Conservation (phyloP, 352 stramenopile species). For the Pythium coloratum region DNA sequence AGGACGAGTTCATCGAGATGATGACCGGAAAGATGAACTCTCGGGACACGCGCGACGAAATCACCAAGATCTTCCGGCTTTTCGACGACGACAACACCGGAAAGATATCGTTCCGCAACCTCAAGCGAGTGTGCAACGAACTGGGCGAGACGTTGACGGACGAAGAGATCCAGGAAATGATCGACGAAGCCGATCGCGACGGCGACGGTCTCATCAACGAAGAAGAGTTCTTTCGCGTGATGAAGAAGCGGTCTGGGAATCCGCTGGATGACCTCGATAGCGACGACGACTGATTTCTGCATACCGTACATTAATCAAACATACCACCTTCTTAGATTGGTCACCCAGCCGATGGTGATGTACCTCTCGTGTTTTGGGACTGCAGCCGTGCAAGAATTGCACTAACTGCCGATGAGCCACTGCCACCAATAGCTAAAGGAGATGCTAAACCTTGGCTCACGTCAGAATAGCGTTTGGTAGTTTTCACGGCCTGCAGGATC, state of each 20-base stretch:
- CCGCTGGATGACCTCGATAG: slow-evolving; percentile 90
- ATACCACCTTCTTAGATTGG: neutral
- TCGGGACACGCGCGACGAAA: slow-evolving; percentile 89
- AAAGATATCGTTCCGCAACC: slow-evolving; percentile 94
- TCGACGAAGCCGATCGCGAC: slow-evolving; percentile 93
- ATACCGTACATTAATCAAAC: neutral
- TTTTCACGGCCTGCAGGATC: slow-evolving; percentile 55
- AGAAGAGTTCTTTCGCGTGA: slow-evolving; percentile 95
- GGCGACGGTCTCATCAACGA: slow-evolving; percentile 93
- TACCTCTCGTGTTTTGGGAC: slow-evolving; percentile 8
- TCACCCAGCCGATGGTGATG: slow-evolving; percentile 15
- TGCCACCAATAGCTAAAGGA: neutral
- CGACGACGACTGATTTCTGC: slow-evolving; percentile 75
- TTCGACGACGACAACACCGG: slow-evolving; percentile 95
- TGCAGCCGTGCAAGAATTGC: slow-evolving; percentile 38
- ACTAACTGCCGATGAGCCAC: slow-evolving; percentile 22
- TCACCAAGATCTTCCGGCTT: slow-evolving; percentile 94
- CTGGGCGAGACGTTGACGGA: slow-evolving; percentile 68
- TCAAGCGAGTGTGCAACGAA: slow-evolving; percentile 92
- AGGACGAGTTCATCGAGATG: slow-evolving; percentile 95
- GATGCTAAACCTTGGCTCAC: slow-evolving; percentile 9
- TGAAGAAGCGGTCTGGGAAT: slow-evolving; percentile 95
- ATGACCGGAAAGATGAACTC: slow-evolving; percentile 94
- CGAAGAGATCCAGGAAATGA: slow-evolving; percentile 93
- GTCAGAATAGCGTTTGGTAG: slow-evolving; percentile 31